Base-by-base conservation (phyloP, 495 filamentous ascomycete genomes). In the Tuber magnatum region DNA sequence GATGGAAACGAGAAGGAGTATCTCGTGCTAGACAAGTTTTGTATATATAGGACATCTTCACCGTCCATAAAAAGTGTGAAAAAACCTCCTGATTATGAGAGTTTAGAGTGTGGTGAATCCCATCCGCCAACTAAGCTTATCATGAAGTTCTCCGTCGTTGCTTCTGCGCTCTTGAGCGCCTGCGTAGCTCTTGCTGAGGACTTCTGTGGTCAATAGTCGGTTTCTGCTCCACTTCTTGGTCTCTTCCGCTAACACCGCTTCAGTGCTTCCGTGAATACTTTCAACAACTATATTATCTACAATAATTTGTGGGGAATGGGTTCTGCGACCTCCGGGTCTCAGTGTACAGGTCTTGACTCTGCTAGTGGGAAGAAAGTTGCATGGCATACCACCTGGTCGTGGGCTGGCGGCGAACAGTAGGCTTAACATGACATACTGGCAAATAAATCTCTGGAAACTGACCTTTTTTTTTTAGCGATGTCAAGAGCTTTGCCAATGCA, bases 401-500 rank as follows among this genome's bases (percentile, higher is more conserved):
- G 89, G 89, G 82, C 83, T 18, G 88, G 88, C 28, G 85, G 84
- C 20, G 71, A 82, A 3, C 82, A 75, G 76, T 77, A 76, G 44
- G 73, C 39, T 16, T 28, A 1, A 14, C 42, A n/a, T 65, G 12
- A 5, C n/a, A n/a, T n/a, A n/a, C n/a, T n/a, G n/a, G n/a, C n/a
- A n/a, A n/a, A n/a, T n/a, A n/a, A 32, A n/a, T n/a, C 22, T 38
- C 41, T 1, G 4, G n/a, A 56, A 56, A 69, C 68, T 76, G 65
- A 76, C 44, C n/a, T 1, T 0, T 39, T 48, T 1, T 0, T 39
- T 48, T 22, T 38, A 77, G 76, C 76, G 83, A 85, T 73, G 89
- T 91, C 72, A 91, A 91, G 85, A 88, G 87, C 74, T 91, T 84
- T 77, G 85, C 89, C 68, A 89, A 89, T 71, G 87, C 84, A 24